Conservation (phyloP, 495 filamentous ascomycete species). For the Letharia columbiana region DNA sequence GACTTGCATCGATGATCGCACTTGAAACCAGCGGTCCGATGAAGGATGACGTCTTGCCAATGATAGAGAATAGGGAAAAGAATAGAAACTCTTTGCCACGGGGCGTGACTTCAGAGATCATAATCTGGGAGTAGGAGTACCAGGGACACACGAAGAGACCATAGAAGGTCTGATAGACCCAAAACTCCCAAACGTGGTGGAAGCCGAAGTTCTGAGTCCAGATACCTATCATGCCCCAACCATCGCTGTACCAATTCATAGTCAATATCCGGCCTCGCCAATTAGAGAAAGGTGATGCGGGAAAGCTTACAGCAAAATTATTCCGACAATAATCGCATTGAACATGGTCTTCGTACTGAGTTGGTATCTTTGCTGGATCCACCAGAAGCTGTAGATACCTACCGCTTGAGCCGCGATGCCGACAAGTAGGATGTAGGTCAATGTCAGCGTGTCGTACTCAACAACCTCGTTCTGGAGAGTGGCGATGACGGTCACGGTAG, state of each 20-base stretch:
- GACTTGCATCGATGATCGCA: conserved; percentile 56
- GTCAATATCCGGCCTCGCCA: background rate
- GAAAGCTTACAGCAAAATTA: conserved; percentile 40
- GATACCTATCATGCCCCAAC: conserved; percentile 61
- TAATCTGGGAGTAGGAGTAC: conserved; percentile 60
- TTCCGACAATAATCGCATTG: conserved; percentile 46
- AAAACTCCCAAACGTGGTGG: conserved; percentile 55
- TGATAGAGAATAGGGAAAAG: conserved; percentile 57
- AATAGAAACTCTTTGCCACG: conserved; percentile 58
- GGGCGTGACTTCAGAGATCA: conserved; percentile 59
- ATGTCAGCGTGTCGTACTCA: conserved; percentile 49
- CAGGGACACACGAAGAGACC: conserved; percentile 59
- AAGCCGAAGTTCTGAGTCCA: conserved; percentile 56
- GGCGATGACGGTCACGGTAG: conserved; percentile 57
- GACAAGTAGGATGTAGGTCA: conserved; percentile 56
- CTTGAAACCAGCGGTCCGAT: conserved; percentile 56
- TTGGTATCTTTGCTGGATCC: conserved; percentile 42
- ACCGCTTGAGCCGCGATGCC: conserved; percentile 54
- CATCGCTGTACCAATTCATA: conserved; percentile 29
- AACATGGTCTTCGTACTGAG: conserved; percentile 56
- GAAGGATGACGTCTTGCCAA: conserved; percentile 56
- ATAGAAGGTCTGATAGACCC: conserved; percentile 56
- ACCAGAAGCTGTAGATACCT: conserved; percentile 56
- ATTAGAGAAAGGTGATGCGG: background rate
- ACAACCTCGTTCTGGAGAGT: conserved; percentile 56